These are phyloP conservation scores for Entonaema liquescens DNA, from an alignment of 495 filamentous ascomycete species.

Conservation along the genomic window DNA sequence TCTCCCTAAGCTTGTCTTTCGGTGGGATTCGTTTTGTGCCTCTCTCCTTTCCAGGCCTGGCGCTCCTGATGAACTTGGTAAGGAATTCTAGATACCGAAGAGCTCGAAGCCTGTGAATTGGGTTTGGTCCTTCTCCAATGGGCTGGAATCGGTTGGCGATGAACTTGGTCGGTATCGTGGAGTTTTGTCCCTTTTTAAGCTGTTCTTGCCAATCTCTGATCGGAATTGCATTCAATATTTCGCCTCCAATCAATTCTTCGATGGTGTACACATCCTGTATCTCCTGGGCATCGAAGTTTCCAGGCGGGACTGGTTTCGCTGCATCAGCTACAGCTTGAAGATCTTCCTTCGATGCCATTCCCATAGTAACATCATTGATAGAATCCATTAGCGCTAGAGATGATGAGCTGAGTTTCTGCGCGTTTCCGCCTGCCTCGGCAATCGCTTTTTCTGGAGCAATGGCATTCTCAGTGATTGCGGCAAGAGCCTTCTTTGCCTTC, in stretches of 20 bases:
- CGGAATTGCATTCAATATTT: slow-evolving; percentile 66
- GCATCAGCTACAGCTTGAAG: slow-evolving; percentile 73
- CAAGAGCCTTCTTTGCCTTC: slow-evolving; percentile 87
- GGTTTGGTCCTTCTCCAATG: slow-evolving; percentile 65
- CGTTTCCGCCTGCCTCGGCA: slow-evolving; percentile 49
- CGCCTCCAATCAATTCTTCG: slow-evolving; percentile 69
- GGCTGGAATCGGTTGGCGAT: slow-evolving; percentile 68
- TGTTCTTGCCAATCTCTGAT: slow-evolving; percentile 80
- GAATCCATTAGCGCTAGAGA: slow-evolving; percentile 69
- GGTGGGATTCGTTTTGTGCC: slow-evolving; percentile 53
- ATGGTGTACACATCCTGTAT: slow-evolving; percentile 86
- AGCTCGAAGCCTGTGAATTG: slow-evolving; percentile 64
- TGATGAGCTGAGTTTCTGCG: slow-evolving; percentile 61
- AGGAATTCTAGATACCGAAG: slow-evolving; percentile 73
- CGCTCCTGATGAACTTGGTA: slow-evolving; percentile 64
- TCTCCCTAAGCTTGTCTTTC: slow-evolving; percentile 58
- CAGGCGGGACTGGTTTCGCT: slow-evolving; percentile 78
- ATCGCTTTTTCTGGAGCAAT: slow-evolving; percentile 59
- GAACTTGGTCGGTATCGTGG: slow-evolving; percentile 70
- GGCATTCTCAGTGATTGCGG: slow-evolving; percentile 79
- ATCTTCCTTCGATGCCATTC: slow-evolving; percentile 66
- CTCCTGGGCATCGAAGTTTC: slow-evolving; percentile 74
- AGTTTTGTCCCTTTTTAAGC: slow-evolving; percentile 62
- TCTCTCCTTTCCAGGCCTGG: slow-evolving; percentile 50
- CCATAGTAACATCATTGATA: slow-evolving; percentile 64